These are phyloP conservation scores for Gloeopeniophorella convolvens DNA, from an alignment of 768 basidiomycete genomes.

Conservation along the genomic window DNA sequence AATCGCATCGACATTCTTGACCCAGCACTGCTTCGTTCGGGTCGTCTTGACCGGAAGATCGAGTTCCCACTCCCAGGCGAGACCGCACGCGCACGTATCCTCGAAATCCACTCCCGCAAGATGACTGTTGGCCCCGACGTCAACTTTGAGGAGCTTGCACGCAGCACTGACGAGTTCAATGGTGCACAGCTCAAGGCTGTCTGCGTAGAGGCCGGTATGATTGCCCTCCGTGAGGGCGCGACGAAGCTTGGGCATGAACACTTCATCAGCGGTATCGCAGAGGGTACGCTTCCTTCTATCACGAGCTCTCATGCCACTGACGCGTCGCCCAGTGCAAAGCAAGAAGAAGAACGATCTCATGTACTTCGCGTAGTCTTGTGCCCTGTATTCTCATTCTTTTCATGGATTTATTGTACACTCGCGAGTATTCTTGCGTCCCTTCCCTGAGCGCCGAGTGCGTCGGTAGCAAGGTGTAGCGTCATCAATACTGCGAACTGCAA, in stretches of 20 bases:
- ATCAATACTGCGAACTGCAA: too few relatives aligned
- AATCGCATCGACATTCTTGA: conserved; percentile 99
- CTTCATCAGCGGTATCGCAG: conserved; percentile 87
- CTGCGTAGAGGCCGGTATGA: conserved; percentile 99
- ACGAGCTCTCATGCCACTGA: conserved; percentile 2
- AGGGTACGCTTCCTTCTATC: conserved; percentile 45
- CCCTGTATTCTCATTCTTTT: conserved; percentile 3
- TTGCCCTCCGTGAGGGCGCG: conserved; percentile 90
- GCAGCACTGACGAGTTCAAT: conserved; percentile 98
- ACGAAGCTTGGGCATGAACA: conserved; percentile 88
- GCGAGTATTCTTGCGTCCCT: background rate
- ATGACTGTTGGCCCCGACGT: conserved; percentile 85
- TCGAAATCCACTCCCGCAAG: conserved; percentile 96
- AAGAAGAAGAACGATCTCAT: conserved; percentile 99
- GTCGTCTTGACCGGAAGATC: conserved; percentile 96
- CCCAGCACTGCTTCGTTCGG: conserved; percentile 95
- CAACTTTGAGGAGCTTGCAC: conserved; percentile 94
- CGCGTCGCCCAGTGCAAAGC: conserved; percentile 70
- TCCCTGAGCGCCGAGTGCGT: too few relatives aligned
- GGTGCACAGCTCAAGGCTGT: conserved; percentile 96
- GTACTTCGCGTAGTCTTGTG: conserved; percentile 70
- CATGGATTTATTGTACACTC: conserved; percentile 11
- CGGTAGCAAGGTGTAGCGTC: background rate
- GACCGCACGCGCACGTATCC: conserved; percentile 90
- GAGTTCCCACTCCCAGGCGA: conserved; percentile 98